Conservation (phyloP, 805 yeast species). For the Wickerhamiella cacticola region DNA sequence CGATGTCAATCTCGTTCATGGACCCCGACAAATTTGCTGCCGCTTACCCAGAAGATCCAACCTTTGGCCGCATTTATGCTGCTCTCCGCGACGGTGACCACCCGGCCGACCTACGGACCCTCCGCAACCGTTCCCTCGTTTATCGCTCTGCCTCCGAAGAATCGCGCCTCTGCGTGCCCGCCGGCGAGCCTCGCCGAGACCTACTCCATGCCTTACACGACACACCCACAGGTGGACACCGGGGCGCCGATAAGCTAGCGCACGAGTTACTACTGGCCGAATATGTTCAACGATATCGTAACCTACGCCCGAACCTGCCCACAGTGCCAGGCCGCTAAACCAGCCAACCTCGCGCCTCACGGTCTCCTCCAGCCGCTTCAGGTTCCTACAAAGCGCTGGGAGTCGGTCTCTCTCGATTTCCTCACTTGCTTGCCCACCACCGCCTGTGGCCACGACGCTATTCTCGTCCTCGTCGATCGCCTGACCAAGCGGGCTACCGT, state of each 20-base stretch:
- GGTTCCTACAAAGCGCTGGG: background rate
- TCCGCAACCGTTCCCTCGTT: background rate
- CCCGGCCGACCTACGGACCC: background rate
- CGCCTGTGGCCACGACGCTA: background rate
- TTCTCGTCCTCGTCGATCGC: constrained; percentile 1
- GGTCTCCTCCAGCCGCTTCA: background rate
- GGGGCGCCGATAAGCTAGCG: background rate
- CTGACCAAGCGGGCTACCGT: constrained; percentile 7
- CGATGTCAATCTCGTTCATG: background rate
- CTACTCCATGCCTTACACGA: background rate
- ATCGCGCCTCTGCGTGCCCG: background rate
- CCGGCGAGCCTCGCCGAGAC: background rate
- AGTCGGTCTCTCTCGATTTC: constrained; percentile 3
- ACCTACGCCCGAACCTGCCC: background rate
- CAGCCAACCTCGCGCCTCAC: background rate
- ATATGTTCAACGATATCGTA: background rate
- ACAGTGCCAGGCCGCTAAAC: background rate
- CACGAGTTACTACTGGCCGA: constrained; percentile 1
- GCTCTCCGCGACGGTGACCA: background rate
- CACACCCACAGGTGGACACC: background rate
- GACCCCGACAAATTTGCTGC: background rate
- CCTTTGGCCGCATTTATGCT: background rate
- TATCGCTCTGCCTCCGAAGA: constrained; percentile 1
- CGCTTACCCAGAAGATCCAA: background rate
- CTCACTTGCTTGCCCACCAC: background rate